Evolutionary conservation across 163 green algal genomes (phyloP), one percentile per base, ranked within the genome.

Genomic region (Volvox carteri): DNA sequence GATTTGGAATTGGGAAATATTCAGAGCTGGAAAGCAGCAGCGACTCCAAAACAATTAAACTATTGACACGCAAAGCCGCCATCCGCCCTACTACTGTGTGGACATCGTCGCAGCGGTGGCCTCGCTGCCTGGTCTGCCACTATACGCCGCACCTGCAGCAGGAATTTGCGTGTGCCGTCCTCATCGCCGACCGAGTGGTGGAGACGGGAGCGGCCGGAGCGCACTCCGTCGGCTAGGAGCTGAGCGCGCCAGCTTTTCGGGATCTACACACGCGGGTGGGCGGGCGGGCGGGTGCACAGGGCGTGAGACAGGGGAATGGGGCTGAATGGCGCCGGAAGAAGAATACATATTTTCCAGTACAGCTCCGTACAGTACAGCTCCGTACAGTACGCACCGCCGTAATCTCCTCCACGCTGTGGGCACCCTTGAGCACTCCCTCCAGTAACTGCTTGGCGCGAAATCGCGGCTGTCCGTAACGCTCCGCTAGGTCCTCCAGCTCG

Each of bases 81-180:
- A n/a, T n/a, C n/a, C n/a, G n/a, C n/a, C n/a, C n/a, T n/a, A n/a
- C n/a, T n/a, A n/a, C n/a, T n/a, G n/a, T n/a, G n/a, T n/a, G n/a
- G n/a, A n/a, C n/a, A n/a, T n/a, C n/a, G n/a, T n/a, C n/a, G n/a
- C n/a, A n/a, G n/a, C n/a, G n/a, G n/a, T n/a, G n/a, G n/a, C n/a
- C n/a, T n/a, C n/a, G n/a, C n/a, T n/a, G n/a, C n/a, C n/a, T n/a
- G n/a, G n/a, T n/a, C n/a, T n/a, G n/a, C n/a, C n/a, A n/a, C n/a
- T n/a, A n/a, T n/a, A n/a, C n/a, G n/a, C n/a, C 39, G 54, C 14
- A 98, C 93, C 93, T 97, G 95, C 77, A 99, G 94, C 90, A 99
- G 93, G 60, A 99, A 95, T 93, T 99, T 99, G 75, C 87, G 74
- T 0, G 97, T 99, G 86, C 97, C 97, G 90, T 98, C 96, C 5